These are phyloP conservation scores for Oryza glumipatula DNA, from an alignment of 176 grass and related monocot species.

Conservation along the genomic window DNA sequence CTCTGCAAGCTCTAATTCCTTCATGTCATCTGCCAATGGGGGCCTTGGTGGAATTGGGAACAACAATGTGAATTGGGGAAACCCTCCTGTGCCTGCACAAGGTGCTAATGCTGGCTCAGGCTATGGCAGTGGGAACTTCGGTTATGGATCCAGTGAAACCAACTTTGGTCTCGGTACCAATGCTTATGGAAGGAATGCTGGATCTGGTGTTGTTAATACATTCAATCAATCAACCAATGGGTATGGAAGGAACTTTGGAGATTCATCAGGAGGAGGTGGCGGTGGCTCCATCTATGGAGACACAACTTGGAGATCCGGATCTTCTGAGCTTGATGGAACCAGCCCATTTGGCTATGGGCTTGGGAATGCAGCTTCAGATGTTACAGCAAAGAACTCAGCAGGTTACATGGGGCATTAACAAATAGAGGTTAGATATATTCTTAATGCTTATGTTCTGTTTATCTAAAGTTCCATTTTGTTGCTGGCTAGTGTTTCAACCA, in stretches of 20 bases:
- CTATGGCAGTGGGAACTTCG: constrained; percentile 59
- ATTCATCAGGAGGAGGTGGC: constrained; percentile 48
- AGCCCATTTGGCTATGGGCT: constrained; percentile 77
- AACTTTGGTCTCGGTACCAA: constrained; percentile 58
- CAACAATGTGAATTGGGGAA: constrained; percentile 82
- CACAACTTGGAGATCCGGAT: constrained; percentile 65
- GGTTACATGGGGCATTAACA: constrained; percentile 74
- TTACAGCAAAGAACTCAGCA: constrained; percentile 60
- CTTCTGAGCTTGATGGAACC: constrained; percentile 73
- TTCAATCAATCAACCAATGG: constrained; percentile 71
- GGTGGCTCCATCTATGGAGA: constrained; percentile 79
- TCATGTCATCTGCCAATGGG: constrained; percentile 66
- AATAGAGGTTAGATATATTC: constrained; percentile 67
- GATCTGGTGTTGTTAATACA: constrained; percentile 55
- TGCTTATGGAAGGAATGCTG: constrained; percentile 66
- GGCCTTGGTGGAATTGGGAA: constrained; percentile 72
- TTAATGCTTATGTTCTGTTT: constrained; percentile 27
- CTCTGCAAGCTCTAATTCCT: constrained; percentile 64
- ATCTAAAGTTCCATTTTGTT: background rate
- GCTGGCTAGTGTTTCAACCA: background rate
- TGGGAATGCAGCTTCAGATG: constrained; percentile 62
- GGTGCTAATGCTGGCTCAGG: constrained; percentile 49
- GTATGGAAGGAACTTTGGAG: constrained; percentile 71
- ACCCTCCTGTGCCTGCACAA: constrained; percentile 65
- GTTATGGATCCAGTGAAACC: constrained; percentile 63